These are phyloP conservation scores for Miscanthus lutarioriparius DNA, from an alignment of 176 grass and related monocot species.

Conservation along the genomic window DNA sequence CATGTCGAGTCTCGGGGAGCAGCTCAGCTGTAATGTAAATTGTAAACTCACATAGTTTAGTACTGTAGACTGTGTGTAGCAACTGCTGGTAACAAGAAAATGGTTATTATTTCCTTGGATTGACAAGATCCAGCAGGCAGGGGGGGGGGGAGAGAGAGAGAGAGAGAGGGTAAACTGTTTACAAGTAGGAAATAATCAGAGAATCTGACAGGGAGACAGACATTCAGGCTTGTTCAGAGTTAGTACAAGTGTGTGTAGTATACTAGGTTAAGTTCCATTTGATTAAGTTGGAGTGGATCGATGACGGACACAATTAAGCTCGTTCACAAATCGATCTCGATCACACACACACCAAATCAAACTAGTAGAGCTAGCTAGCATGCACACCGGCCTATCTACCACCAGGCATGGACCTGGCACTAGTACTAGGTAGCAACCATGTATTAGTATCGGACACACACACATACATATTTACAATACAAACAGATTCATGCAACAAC, in stretches of 20 bases:
- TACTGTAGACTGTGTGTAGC: neutral
- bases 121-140: neutral
- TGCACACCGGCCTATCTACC: neutral
- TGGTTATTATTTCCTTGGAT: neutral
- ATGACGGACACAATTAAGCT: too few species aligned
- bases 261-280: neutral
- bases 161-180: neutral
- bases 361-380: neutral
- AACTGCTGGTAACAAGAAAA: neutral
- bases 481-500: too few species aligned
- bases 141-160: neutral
- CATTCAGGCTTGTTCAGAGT: neutral
- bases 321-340: neutral
- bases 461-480: too few species aligned
- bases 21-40: neutral
- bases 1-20: neutral
- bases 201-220: constrained; percentile 8
- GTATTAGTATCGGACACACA: too few species aligned
- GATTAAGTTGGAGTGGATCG: neutral
- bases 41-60: neutral
- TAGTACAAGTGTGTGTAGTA: too few species aligned
- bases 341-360: neutral
- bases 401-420: too few species aligned
- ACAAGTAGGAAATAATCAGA: neutral
- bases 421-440: too few species aligned